phyloP scores from a whole-genome alignment of 352 stramenopile species.

The Elongisporangium undulatum region DNA sequence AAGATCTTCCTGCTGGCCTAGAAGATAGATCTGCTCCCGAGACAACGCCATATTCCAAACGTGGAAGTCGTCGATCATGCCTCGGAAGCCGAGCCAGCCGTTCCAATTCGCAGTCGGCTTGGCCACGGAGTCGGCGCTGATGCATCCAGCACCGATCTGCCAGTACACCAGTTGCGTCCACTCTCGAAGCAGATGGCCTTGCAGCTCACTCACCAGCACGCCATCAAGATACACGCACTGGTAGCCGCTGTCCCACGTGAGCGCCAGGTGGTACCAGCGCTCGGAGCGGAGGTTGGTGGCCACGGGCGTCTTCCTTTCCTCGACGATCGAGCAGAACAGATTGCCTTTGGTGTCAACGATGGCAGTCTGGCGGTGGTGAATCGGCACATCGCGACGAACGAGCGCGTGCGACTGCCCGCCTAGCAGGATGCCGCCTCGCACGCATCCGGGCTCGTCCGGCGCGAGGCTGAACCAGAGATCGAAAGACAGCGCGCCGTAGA shows the following conservation, averaged over 20 bases:
- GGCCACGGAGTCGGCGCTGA: conserved; percentile 16
- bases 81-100: conserved; percentile 44
- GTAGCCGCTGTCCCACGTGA: not conserved
- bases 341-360: conserved; percentile 9
- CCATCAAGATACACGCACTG: conserved; percentile 13
- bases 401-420: conserved; percentile 6
- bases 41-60: too few relatives aligned
- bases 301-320: too few relatives aligned
- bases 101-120: conserved; percentile 20
- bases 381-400: too few relatives aligned
- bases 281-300: conserved; percentile 1
- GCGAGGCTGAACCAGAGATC: not conserved
- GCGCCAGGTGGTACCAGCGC: conserved; percentile 18
- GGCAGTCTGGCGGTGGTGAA: conserved; percentile 7
- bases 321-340: conserved; percentile 6
- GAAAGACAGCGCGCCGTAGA: not conserved
- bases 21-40: too few relatives aligned
- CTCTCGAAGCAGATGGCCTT: conserved; percentile 19
- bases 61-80: conserved; percentile 26
- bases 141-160: conserved; percentile 36
- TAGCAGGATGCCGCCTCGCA: conserved; percentile 1
- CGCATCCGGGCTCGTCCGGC: not conserved
- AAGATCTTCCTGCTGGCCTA: conserved; percentile 3
- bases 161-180: conserved; percentile 30
- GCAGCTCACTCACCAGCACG: conserved; percentile 9